A percentile compares a stretch with the other conserved stretches of the same genome.
phyloP scores from a whole-genome alignment of 371 early-diverging fungal species.

The Mucor saturninus region DNA sequence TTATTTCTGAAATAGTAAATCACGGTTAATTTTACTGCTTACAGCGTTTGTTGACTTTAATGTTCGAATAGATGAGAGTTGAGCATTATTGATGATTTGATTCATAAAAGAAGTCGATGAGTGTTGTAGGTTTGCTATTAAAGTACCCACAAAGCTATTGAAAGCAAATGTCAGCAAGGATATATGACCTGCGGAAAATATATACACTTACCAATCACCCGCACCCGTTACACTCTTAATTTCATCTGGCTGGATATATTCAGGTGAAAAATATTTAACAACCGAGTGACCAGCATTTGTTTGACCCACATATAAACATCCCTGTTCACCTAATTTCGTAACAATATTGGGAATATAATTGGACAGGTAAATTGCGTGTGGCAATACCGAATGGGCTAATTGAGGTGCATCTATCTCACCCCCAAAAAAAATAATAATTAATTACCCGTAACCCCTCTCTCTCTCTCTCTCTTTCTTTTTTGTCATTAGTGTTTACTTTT shows the following conservation, averaged over 20 bases:
- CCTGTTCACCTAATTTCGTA: constrained; percentile 64
- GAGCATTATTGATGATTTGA: constrained; percentile 34
- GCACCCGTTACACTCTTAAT: constrained; percentile 74
- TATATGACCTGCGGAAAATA: background rate
- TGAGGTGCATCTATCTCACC: constrained; percentile 20
- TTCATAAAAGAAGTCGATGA: constrained; percentile 1
- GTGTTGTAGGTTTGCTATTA: constrained; percentile 41
- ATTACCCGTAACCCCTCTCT: background rate
- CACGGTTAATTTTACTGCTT: constrained; percentile 21
- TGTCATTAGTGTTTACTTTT: background rate
- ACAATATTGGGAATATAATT: constrained; percentile 55
- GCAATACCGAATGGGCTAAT: constrained; percentile 27
- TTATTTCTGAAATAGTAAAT: constrained; percentile 14
- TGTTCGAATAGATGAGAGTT: constrained; percentile 43
- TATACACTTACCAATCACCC: constrained; percentile 64
- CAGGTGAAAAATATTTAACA: constrained; percentile 45
- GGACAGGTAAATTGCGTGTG: constrained; percentile 34
- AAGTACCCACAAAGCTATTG: constrained; percentile 50
- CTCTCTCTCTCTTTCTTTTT: background rate
- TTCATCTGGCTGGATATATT: constrained; percentile 31
- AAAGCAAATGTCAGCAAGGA: background rate
- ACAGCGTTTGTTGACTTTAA: constrained; percentile 46
- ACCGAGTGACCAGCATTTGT: constrained; percentile 4
- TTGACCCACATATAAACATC: constrained; percentile 47
- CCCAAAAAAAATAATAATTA: background rate